Evolutionary conservation across 257 asterid genomes (phyloP).

Genomic region (Asclepias syriaca): DNA sequence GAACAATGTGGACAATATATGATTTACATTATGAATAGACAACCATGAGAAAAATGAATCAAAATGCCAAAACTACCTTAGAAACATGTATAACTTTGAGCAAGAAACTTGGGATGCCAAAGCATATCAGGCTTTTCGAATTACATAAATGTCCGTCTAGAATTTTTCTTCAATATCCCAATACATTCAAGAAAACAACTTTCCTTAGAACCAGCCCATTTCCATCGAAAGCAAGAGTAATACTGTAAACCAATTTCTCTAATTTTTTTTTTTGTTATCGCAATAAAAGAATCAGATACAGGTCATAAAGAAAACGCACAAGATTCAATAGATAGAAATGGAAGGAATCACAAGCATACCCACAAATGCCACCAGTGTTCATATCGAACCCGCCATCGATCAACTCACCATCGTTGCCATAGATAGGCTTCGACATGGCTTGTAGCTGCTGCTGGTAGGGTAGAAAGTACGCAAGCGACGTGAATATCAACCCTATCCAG

Average conservation of each 20-base stretch:
- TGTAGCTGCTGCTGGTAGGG: constrained; percentile 89
- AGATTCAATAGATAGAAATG: constrained; percentile 1
- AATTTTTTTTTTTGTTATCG: neutral
- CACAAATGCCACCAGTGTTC: constrained; percentile 91
- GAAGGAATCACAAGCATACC: constrained; percentile 37
- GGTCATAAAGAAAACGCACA: neutral
- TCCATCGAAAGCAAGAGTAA: neutral
- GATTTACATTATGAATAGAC: neutral
- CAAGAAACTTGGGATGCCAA: neutral
- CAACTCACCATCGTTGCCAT: constrained; percentile 63
- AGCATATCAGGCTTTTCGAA: neutral
- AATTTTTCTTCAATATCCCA: neutral
- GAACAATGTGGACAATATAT: neutral
- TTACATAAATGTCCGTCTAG: neutral
- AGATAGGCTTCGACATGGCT: constrained; percentile 72
- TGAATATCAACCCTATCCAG: constrained; percentile 54
- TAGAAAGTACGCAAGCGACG: constrained; percentile 62
- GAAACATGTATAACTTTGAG: neutral
- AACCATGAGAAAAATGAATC: neutral
- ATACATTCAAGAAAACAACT: neutral
- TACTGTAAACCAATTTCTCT: neutral
- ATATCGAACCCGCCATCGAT: constrained; percentile 94
- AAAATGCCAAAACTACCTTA: neutral
- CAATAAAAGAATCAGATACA: neutral
- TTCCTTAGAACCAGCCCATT: neutral